These are phyloP conservation scores for Diaporthe sp. DNA, from an alignment of 2,329 filamentous ascomycete species.

Conservation along the genomic window DNA sequence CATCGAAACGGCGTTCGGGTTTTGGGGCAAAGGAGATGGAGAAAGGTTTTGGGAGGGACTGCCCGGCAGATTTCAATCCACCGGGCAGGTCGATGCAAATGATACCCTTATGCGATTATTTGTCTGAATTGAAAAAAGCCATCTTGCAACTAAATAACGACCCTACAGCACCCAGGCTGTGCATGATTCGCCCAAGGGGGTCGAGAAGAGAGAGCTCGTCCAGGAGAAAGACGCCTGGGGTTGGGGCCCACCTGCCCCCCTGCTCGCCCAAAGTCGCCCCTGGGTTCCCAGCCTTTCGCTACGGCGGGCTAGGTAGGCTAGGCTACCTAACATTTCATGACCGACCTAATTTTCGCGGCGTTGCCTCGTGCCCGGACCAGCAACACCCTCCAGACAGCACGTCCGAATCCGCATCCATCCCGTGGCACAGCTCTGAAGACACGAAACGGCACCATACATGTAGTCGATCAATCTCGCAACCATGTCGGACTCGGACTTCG, in stretches of 20 bases:
- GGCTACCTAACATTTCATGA: conserved; percentile 25
- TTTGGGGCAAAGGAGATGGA: not conserved
- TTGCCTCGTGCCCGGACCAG: conserved; percentile 1
- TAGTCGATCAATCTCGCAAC: conserved; percentile 44
- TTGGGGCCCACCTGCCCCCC: not conserved
- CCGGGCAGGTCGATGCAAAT: not conserved
- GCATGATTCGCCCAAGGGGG: not conserved
- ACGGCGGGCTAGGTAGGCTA: not conserved
- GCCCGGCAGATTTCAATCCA: not conserved
- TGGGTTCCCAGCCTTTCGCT: conserved; percentile 10
- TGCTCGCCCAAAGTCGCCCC: not conserved
- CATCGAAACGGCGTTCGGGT: not conserved
- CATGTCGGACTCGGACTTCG: conserved; percentile 86
- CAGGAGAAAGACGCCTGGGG: not conserved
- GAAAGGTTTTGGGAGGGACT: no score
- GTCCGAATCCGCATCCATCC: not conserved
- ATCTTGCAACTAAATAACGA: not conserved
- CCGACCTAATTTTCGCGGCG: conserved; percentile 22
- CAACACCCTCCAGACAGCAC: not conserved
- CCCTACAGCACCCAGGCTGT: not conserved
- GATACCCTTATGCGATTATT: not conserved
- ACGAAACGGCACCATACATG: conserved; percentile 30
- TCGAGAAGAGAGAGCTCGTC: not conserved
- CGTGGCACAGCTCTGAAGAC: not conserved
- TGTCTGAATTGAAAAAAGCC: not conserved